Base-by-base conservation (phyloP, 495 filamentous ascomycete species). In the Pyrenula aspistea region DNA sequence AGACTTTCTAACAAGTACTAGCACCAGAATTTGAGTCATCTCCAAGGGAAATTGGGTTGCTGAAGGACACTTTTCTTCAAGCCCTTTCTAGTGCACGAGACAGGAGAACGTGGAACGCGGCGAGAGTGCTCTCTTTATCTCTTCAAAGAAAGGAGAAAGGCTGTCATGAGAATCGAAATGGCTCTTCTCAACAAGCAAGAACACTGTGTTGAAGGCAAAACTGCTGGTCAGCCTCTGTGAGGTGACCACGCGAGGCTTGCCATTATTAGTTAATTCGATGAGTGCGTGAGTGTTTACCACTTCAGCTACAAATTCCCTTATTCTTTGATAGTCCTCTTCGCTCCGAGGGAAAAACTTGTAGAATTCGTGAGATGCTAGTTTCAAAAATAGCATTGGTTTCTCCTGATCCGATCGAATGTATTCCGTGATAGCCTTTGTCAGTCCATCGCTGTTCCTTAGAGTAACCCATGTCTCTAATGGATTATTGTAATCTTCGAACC, bases 381-480 rank as follows among this genome's bases (percentile, higher is more conserved):
- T 53, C 2, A 10, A 31, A 53, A 54, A 2, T 2, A 57, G 53
- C 51, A 2, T 25, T n/a, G 12, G 42, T 57, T 54, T 25, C 24
- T 54, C 10, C 23, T 53, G 51, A 51, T 12, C n/a, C 25, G 21
- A 21, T 4, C 51, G 19, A 3, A 57, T 56, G 24, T 22, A 53
- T 57, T 57, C 51, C 51, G 51, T 57, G 25, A 57, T 20, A 53
- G 22, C 51, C 24, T 53, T 51, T 22, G 12, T 57, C 51, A 53
- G 51, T 51, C 8, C 21, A 53, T 54, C 24, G 10, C 12, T 53
- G 15, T 20, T 24, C 8, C 20, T 51, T 51, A 54, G 19, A 15
- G 20, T 12, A 51, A 51, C 25, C 22, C 8, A 12, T 53, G 25
- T 22, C 12, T 53, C 51, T 51, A 57, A 23, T 2, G 21, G 49